A percentile compares a stretch with the other conserved stretches of the same genome.
Evolutionary conservation across 805 yeast species (phyloP).

Genomic region (Cyberlindnera veronae): DNA sequence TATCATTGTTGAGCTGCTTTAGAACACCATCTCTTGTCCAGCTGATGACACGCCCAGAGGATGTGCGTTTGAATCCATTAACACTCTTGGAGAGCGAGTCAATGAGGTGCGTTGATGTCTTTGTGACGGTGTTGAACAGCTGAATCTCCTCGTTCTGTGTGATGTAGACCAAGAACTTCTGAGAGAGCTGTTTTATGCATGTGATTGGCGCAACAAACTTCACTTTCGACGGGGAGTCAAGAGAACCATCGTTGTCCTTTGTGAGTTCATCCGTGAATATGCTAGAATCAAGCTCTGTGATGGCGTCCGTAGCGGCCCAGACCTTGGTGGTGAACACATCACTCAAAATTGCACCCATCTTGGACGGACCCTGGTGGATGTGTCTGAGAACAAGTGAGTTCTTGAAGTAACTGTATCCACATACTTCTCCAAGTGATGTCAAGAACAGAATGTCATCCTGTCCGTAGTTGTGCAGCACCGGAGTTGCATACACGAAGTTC

Average conservation of each 20-base stretch:
- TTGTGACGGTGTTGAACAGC: conserved; percentile 23
- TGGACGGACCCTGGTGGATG: conserved; percentile 7
- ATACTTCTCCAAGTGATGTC: conserved; percentile 26
- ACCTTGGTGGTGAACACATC: conserved; percentile 21
- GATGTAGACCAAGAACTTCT: conserved; percentile 31
- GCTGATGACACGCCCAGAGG: conserved; percentile 31
- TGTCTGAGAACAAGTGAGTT: conserved; percentile 19
- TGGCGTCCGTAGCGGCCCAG: conserved; percentile 30
- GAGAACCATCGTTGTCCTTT: conserved; percentile 28
- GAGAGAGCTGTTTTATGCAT: conserved; percentile 26
- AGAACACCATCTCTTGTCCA: conserved; percentile 44
- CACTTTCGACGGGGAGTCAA: conserved; percentile 30
- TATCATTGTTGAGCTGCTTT: conserved; percentile 28
- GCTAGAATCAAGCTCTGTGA: conserved; percentile 17
- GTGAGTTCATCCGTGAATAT: conserved; percentile 27
- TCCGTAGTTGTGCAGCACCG: conserved; percentile 18
- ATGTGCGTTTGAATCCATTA: conserved; percentile 37
- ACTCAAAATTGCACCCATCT: conserved; percentile 20
- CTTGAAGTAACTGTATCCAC: conserved; percentile 16
- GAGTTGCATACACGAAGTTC: conserved; percentile 42
- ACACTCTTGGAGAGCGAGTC: conserved; percentile 37
- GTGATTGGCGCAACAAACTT: conserved; percentile 22
- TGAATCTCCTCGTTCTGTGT: conserved; percentile 37
- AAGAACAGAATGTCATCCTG: conserved; percentile 24
- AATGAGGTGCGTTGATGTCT: conserved; percentile 25